A percentile compares a stretch with the other conserved stretches of the same genome.
Evolutionary conservation across 495 filamentous ascomycete species (phyloP).

Genomic region (Podospora tetraspora): DNA sequence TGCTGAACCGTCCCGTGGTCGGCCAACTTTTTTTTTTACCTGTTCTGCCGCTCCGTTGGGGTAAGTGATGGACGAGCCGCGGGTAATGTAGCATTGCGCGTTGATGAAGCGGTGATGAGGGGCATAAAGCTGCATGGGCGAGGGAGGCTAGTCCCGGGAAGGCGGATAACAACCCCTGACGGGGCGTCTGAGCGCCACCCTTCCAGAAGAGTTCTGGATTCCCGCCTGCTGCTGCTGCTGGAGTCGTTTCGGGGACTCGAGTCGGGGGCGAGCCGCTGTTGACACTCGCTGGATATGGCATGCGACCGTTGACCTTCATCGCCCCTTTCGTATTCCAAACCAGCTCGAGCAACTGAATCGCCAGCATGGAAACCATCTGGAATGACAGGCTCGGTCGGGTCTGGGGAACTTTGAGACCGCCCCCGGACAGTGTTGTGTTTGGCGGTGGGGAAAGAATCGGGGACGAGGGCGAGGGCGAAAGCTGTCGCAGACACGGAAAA

Average conservation of each 20-base stretch:
- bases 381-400: background rate
- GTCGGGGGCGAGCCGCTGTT: background rate
- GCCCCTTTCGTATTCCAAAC: background rate
- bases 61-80: background rate
- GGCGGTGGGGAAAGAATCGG: background rate
- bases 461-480: background rate
- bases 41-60: conserved; percentile 1
- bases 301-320: background rate
- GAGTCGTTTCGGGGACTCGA: background rate
- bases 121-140: background rate
- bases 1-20: background rate
- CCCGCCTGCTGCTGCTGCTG: background rate
- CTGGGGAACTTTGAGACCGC: background rate
- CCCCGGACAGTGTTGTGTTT: background rate
- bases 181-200: conserved; percentile 6
- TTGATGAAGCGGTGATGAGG: conserved; percentile 2
- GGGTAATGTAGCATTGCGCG: background rate
- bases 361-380: background rate
- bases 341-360: background rate
- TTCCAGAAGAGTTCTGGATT: conserved; percentile 21
- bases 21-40: background rate
- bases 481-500: background rate
- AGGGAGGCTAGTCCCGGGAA: conserved; percentile 18
- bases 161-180: conserved; percentile 8
- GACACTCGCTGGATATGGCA: background rate